Evolutionary conservation across 2,329 filamentous ascomycete species (phyloP).

Genomic region (Aspergillus spinulosporus): DNA sequence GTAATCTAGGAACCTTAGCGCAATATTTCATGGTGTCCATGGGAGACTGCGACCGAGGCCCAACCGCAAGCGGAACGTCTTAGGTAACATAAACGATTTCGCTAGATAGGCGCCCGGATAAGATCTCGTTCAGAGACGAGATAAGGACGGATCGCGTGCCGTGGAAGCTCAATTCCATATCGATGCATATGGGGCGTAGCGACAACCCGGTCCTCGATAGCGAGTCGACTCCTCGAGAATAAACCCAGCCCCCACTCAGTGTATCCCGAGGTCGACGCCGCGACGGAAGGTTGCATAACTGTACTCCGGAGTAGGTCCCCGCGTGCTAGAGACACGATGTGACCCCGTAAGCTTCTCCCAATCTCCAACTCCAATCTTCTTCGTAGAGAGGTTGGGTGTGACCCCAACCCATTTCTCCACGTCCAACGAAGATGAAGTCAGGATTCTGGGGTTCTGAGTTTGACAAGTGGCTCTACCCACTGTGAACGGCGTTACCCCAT

Average conservation of each 20-base stretch:
- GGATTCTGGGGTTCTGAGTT: background rate
- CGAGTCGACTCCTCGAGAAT: background rate
- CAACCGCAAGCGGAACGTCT: slow-evolving; percentile 21
- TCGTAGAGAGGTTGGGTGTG: background rate
- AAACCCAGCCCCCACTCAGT: slow-evolving; percentile 4
- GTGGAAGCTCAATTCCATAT: slow-evolving; percentile 10
- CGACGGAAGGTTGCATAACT: background rate
- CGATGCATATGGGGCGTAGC: background rate
- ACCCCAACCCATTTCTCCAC: background rate
- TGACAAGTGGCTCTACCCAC: slow-evolving; percentile 8
- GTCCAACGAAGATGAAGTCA: background rate
- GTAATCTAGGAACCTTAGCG: background rate
- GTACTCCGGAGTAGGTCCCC: background rate
- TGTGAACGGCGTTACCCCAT: slow-evolving; percentile 12
- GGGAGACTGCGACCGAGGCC: slow-evolving; percentile 13
- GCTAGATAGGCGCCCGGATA: slow-evolving; percentile 4
- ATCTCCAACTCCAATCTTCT: slow-evolving; percentile 1
- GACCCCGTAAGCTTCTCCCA: slow-evolving; percentile 1
- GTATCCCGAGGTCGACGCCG: slow-evolving; percentile 1
- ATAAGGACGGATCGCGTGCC: slow-evolving; percentile 22
- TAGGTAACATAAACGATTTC: slow-evolving; percentile 26
- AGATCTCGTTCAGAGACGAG: slow-evolving; percentile 1
- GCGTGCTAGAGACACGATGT: background rate
- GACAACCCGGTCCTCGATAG: background rate
- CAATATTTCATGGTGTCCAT: background rate